Evolutionary conservation across 768 basidiomycete genomes (phyloP).

Genomic region (Phaeolepiota aurea): DNA sequence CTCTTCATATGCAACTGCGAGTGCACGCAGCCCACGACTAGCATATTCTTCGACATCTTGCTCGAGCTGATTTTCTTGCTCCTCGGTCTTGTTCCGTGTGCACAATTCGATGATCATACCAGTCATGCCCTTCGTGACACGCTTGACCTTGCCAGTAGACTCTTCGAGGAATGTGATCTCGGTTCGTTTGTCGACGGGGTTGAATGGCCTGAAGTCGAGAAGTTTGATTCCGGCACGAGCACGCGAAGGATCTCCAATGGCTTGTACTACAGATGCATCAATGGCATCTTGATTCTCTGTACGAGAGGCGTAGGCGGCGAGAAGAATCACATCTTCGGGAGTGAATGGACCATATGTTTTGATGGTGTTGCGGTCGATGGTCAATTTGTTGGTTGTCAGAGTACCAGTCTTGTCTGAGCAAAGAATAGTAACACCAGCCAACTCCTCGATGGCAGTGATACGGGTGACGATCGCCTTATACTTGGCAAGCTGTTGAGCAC

Average conservation of each 20-base stretch:
- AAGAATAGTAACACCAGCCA: slow-evolving; percentile 96
- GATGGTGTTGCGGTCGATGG: slow-evolving; percentile 89
- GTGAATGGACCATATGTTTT: slow-evolving; percentile 86
- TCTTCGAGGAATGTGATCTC: slow-evolving; percentile 97
- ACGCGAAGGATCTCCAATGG: slow-evolving; percentile 60
- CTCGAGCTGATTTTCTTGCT: slow-evolving; percentile 86
- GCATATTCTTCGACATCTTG: slow-evolving; percentile 96
- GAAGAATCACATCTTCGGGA: slow-evolving; percentile 85
- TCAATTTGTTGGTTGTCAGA: slow-evolving; percentile 98
- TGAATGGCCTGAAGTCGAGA: slow-evolving; percentile 98
- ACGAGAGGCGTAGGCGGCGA: slow-evolving; percentile 93
- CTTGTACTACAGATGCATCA: slow-evolving; percentile 77
- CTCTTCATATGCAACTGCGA: slow-evolving; percentile 94
- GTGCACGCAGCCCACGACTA: slow-evolving; percentile 90
- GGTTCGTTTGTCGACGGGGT: slow-evolving; percentile 98
- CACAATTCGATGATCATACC: slow-evolving; percentile 97
- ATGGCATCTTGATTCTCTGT: slow-evolving; percentile 99
- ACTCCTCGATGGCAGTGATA: slow-evolving; percentile 98
- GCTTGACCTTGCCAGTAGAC: slow-evolving; percentile 91
- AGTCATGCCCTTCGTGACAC: slow-evolving; percentile 99
- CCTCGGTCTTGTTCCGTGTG: slow-evolving; percentile 94
- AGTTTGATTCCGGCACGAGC: slow-evolving; percentile 93
- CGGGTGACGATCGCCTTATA: slow-evolving; percentile 99
- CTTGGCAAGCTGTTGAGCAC: slow-evolving; percentile 97
- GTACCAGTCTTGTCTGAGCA: slow-evolving; percentile 99